phyloP scores from a whole-genome alignment of 2,329 filamentous ascomycete species.

The Trichoderma sp. region DNA sequence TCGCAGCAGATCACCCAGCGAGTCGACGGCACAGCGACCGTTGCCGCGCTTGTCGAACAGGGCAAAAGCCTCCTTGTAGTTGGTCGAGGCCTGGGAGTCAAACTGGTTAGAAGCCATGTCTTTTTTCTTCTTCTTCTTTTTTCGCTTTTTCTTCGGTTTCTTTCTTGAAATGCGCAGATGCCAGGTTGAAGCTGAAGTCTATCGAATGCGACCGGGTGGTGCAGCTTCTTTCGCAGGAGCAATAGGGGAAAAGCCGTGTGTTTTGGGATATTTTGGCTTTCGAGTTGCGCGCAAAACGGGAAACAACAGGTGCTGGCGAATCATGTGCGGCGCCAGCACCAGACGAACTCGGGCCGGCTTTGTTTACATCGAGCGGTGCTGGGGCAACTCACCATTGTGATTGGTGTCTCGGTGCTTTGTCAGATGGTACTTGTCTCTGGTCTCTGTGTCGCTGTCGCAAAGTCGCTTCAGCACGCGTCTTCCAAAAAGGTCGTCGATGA shows the following conservation, averaged over 20 bases:
- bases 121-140: constrained; percentile 24
- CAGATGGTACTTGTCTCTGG: background rate
- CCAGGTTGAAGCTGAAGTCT: background rate
- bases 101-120: constrained; percentile 51
- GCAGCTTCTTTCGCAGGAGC: background rate
- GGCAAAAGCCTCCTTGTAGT: constrained; percentile 99
- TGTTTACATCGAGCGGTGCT: constrained; percentile 21
- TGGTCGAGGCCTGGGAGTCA: constrained; percentile 70
- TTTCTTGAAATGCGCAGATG: constrained; percentile 3
- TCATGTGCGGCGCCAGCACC: constrained; percentile 12
- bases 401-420: constrained; percentile 11
- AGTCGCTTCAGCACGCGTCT: constrained; percentile 7
- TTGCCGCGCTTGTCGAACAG: constrained; percentile 99
- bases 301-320: constrained; percentile 12
- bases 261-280: background rate
- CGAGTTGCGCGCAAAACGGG: constrained; percentile 12
- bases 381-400: constrained; percentile 23
- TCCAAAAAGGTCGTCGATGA: constrained; percentile 20
- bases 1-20: constrained; percentile 87
- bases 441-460: background rate
- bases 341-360: background rate
- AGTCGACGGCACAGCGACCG: constrained; percentile 81
- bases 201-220: background rate
- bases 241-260: background rate
- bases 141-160: constrained; percentile 15